Evolutionary conservation across 2,329 filamentous ascomycete species (phyloP).

Genomic region (Curvularia spicifera): DNA sequence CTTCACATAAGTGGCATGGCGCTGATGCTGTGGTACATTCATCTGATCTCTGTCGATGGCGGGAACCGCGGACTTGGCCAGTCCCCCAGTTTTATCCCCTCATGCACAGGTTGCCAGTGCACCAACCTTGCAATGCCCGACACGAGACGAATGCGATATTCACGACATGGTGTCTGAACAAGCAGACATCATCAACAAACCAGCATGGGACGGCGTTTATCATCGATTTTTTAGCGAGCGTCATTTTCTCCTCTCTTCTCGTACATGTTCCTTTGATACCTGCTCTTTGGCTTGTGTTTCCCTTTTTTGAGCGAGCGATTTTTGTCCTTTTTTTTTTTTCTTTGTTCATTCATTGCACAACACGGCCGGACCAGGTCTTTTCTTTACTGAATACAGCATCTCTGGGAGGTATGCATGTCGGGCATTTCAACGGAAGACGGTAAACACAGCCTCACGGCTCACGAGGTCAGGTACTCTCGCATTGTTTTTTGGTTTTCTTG

Average conservation of each 20-base stretch:
- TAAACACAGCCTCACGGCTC: constrained; percentile 54
- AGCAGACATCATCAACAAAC: constrained; percentile 48
- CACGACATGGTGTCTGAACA: constrained; percentile 50
- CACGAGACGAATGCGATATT: constrained; percentile 55
- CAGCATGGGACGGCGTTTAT: constrained; percentile 64
- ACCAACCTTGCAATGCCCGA: constrained; percentile 50
- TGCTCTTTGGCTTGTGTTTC: constrained; percentile 50
- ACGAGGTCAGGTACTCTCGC: constrained; percentile 49
- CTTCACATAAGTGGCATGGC: constrained; percentile 71
- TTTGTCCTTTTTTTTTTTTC: constrained; percentile 30
- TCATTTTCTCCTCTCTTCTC: constrained; percentile 46
- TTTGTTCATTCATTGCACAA: constrained; percentile 28
- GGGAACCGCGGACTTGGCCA: constrained; percentile 54
- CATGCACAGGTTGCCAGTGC: constrained; percentile 45
- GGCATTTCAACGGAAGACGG: constrained; percentile 52
- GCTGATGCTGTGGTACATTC: constrained; percentile 30
- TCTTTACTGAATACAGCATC: constrained; percentile 50
- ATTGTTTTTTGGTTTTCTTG: constrained; percentile 48
- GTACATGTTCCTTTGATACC: constrained; percentile 51
- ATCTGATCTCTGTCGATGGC: constrained; percentile 36
- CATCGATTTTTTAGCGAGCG: constrained; percentile 51
- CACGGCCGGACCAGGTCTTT: constrained; percentile 49
- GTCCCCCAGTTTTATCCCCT: constrained; percentile 38
- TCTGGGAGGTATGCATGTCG: constrained; percentile 54
- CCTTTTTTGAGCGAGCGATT: constrained; percentile 55